Conservation (phyloP, 768 basidiomycete genomes). For the Psilocybe cyanescens region DNA sequence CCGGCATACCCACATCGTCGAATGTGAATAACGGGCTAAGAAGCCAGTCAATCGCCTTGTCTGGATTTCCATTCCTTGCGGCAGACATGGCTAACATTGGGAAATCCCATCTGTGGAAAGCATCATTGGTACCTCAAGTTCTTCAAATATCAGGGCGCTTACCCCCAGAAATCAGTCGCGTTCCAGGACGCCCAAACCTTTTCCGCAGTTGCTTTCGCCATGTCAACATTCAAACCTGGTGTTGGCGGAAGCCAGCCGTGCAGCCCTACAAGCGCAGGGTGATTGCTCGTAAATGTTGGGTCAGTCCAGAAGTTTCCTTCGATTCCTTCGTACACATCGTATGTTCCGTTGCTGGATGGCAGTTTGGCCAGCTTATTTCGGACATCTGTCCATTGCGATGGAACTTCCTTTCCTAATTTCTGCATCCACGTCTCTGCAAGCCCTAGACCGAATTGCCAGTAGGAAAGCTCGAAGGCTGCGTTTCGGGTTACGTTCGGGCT, state of each 20-base stretch:
- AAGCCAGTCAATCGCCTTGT: slow-evolving; percentile 57
- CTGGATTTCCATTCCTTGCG: slow-evolving; percentile 51
- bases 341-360: slow-evolving; percentile 53
- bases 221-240: slow-evolving; percentile 46
- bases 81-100: slow-evolving; percentile 68
- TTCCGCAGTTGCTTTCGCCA: slow-evolving; percentile 52
- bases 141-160: not conserved
- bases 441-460: slow-evolving; percentile 56
- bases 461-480: slow-evolving; percentile 61
- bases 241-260: slow-evolving; percentile 62
- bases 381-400: slow-evolving; percentile 47
- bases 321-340: slow-evolving; percentile 61
- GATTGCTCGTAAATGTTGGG: slow-evolving; percentile 55
- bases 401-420: slow-evolving; percentile 42
- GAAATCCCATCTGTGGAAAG: slow-evolving; percentile 57
- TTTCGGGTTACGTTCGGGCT: slow-evolving; percentile 56
- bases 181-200: slow-evolving; percentile 62
- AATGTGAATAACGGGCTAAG: slow-evolving; percentile 58
- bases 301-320: slow-evolving; percentile 54
- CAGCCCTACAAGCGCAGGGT: slow-evolving; percentile 59
- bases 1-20: slow-evolving; percentile 65
- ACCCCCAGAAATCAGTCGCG: slow-evolving; percentile 19
- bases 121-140: not conserved
- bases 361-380: slow-evolving; percentile 51
- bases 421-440: slow-evolving; percentile 54